A percentile compares a stretch with the other conserved stretches of the same genome.
These are phyloP conservation scores for Quercus lobata DNA, from an alignment of 331 rosid species.

Conservation along the genomic window DNA sequence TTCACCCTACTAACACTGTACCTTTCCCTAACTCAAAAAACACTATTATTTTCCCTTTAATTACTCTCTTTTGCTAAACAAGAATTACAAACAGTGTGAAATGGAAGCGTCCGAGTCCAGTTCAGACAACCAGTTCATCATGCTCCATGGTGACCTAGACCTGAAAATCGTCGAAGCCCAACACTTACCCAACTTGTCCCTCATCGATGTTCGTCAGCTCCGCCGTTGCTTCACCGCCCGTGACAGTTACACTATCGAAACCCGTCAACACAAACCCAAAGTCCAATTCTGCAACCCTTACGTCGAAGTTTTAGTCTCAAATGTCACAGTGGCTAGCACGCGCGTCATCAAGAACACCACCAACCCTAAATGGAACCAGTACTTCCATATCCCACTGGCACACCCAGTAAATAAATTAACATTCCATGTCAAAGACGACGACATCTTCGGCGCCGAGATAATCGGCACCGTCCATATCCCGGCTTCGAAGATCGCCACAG, in stretches of 20 bases:
- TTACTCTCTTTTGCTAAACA: too few relatives aligned
- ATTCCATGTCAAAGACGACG: conserved; percentile 70
- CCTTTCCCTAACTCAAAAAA: too few relatives aligned
- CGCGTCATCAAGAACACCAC: conserved; percentile 69
- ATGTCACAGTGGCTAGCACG: conserved; percentile 83
- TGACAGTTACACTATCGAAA: conserved; percentile 26
- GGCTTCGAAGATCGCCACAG: conserved; percentile 44
- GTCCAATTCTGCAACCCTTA: conserved; percentile 73
- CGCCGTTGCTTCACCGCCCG: conserved; percentile 84
- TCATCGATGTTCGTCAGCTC: conserved; percentile 46
- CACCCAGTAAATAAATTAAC: conserved; percentile 59
- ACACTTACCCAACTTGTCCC: conserved; percentile 72
- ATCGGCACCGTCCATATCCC: conserved; percentile 58
- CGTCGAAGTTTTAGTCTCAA: conserved; percentile 72
- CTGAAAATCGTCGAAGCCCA: conserved; percentile 56
- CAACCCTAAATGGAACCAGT: conserved; percentile 64
- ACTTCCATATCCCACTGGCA: conserved; percentile 72
- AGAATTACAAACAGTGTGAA: conserved; percentile 12
- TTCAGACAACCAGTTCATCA: conserved; percentile 11
- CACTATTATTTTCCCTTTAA: too few relatives aligned
- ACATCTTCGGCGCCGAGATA: conserved; percentile 58
- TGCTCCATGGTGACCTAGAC: conserved; percentile 89
- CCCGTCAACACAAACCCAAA: conserved; percentile 8
- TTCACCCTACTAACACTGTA: too few relatives aligned
- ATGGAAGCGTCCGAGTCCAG: conserved; percentile 42